Percentiles rank a stretch among this genome's conserved stretches.
phyloP scores from a whole-genome alignment of 169 alveolate genomes.

The Cryptosporidium canis region DNA sequence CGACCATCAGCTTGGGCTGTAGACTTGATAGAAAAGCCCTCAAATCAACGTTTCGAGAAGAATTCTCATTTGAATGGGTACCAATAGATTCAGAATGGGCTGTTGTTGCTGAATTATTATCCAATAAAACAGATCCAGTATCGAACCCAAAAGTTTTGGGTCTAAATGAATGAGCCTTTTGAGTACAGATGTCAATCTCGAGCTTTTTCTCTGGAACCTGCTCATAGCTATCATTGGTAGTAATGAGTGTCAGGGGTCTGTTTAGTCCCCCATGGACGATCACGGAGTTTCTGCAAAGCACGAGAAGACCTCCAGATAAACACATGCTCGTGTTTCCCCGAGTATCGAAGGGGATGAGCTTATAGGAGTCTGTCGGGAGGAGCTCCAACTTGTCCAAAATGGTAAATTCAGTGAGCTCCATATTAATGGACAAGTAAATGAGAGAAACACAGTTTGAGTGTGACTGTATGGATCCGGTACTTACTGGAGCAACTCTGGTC shows the following conservation, averaged over 20 bases:
- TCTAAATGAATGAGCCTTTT: constrained; percentile 17
- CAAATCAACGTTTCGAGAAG: neutral
- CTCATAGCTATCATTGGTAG: constrained; percentile 24
- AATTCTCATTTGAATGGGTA: neutral
- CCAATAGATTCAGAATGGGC: neutral
- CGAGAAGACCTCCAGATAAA: constrained; percentile 50
- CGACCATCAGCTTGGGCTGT: constrained; percentile 6
- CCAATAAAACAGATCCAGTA: neutral
- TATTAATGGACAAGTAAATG: constrained; percentile 28
- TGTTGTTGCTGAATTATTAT: neutral
- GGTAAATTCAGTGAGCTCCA: constrained; percentile 33
- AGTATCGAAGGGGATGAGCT: constrained; percentile 31
- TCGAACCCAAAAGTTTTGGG: constrained; percentile 40
- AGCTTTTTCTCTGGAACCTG: constrained; percentile 42
- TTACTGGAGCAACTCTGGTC: constrained; percentile 52
- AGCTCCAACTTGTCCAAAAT: constrained; percentile 48
- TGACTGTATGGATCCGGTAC: constrained; percentile 64
- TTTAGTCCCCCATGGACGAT: constrained; percentile 27
- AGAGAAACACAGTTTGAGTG: constrained; percentile 47
- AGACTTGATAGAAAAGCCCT: neutral
- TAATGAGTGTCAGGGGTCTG: constrained; percentile 36
- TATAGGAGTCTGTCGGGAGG: constrained; percentile 51
- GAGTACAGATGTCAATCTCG: constrained; percentile 58
- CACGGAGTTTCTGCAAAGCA: constrained; percentile 6
- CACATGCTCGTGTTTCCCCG: neutral